These are phyloP conservation scores for Lasiosphaeria hispida DNA, from an alignment of 495 filamentous ascomycete species.

Conservation along the genomic window DNA sequence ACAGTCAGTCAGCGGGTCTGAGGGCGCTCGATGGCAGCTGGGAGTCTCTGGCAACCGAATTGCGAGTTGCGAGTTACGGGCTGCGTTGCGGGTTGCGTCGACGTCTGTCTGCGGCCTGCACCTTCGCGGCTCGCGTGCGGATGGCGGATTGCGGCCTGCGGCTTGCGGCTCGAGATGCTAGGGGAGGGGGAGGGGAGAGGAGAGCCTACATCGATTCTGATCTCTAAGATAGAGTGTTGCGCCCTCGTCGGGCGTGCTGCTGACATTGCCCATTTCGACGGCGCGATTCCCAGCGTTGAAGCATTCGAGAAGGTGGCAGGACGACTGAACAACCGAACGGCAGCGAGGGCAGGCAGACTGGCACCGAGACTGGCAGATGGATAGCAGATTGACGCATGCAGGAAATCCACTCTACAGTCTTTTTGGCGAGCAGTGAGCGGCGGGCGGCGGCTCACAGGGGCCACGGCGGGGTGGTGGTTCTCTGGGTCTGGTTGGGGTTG, in stretches of 20 bases:
- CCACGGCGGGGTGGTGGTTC: not conserved
- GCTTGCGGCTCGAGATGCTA: not conserved
- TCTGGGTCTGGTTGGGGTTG: not conserved
- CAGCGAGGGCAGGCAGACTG: not conserved
- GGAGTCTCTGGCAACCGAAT: not conserved
- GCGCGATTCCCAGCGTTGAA: constrained; percentile 19
- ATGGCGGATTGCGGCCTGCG: constrained; percentile 4
- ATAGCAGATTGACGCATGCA: constrained; percentile 6
- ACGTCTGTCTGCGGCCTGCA: constrained; percentile 1
- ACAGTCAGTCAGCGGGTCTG: constrained; percentile 19
- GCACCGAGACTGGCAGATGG: constrained; percentile 1
- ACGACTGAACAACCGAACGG: not conserved
- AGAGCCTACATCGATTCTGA: constrained; percentile 72
- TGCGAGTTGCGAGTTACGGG: not conserved
- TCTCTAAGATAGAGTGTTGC: constrained; percentile 81
- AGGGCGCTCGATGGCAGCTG: not conserved
- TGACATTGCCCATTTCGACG: constrained; percentile 83
- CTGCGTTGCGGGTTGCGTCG: not conserved
- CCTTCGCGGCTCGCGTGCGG: no score
- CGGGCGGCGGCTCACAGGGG: not conserved
- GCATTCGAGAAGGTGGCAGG: constrained; percentile 14
- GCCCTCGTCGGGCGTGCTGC: constrained; percentile 86
- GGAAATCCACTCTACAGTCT: constrained; percentile 6
- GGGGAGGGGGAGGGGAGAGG: constrained; percentile 13
- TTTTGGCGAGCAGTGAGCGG: constrained; percentile 12